Percentiles rank a stretch among this genome's conserved stretches.
These are phyloP conservation scores for Piromyces sp. DNA, from an alignment of 192 early-diverging fungal genomes.

Conservation along the genomic window DNA sequence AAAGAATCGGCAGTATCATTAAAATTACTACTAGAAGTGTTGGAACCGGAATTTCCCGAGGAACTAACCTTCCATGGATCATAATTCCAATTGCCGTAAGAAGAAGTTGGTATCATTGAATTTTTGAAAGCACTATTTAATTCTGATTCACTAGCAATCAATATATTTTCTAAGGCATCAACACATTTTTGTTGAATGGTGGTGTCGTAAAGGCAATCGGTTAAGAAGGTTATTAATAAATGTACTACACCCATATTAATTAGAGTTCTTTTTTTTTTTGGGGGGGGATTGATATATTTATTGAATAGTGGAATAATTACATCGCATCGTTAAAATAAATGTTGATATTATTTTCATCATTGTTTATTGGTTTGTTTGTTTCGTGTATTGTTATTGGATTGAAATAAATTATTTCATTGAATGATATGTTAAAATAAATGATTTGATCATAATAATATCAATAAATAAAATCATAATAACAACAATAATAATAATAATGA, in stretches of 20 bases:
- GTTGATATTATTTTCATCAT: too few species aligned
- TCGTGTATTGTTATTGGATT: too few species aligned
- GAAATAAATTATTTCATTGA: too few species aligned
- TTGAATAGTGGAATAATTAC: too few species aligned
- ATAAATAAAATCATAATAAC: too few species aligned
- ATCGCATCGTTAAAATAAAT: too few species aligned
- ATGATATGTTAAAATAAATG: too few species aligned
- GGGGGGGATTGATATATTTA: too few species aligned
- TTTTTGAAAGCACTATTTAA: not conserved
- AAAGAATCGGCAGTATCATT: not conserved
- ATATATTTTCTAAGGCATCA: slow-evolving; percentile 24
- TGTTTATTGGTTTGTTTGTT: too few species aligned
- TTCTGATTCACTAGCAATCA: slow-evolving; percentile 22
- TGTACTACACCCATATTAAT: slow-evolving; percentile 17
- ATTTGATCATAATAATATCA: too few species aligned
- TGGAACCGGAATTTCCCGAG: not conserved
- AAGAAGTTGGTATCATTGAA: not conserved
- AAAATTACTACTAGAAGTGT: not conserved
- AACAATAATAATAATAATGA: too few species aligned
- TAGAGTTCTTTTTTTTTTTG: slow-evolving; percentile 20
- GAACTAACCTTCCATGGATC: not conserved
- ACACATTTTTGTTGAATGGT: slow-evolving; percentile 16
- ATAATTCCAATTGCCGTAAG: not conserved
- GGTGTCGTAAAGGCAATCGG: slow-evolving; percentile 7
- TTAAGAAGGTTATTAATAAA: not conserved